Evolutionary conservation across 164 flowering plant genomes (phyloP).

Genomic region (Warburgia ugandensis): DNA sequence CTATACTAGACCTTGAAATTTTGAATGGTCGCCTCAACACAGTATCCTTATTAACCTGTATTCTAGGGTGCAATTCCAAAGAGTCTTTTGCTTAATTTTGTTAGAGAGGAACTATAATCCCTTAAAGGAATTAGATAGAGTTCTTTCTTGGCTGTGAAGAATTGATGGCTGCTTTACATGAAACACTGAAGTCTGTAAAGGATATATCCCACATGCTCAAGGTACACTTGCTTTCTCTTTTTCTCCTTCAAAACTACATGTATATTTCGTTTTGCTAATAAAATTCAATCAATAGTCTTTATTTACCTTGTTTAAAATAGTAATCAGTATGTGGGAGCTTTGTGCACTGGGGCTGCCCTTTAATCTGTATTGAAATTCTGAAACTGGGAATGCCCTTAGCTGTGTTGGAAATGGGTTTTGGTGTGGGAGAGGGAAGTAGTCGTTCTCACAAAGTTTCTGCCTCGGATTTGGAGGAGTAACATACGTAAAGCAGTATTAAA

Average conservation of each 20-base stretch:
- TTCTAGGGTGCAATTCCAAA: neutral
- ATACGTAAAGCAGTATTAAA: too few species aligned
- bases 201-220: constrained; percentile 79
- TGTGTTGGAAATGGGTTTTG: neutral
- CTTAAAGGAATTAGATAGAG: constrained; percentile 56
- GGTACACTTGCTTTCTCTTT: constrained; percentile 26
- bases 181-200: constrained; percentile 74
- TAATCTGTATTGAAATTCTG: neutral
- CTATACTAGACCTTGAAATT: constrained; percentile 71
- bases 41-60: constrained; percentile 55
- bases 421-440: neutral
- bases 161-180: constrained; percentile 60
- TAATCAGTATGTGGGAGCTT: too few species aligned
- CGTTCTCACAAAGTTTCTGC: neutral
- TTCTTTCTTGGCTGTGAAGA: constrained; percentile 83
- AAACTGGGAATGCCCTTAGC: neutral
- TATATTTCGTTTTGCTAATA: too few species aligned
- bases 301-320: too few species aligned
- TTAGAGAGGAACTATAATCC: constrained; percentile 8
- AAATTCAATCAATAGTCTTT: too few species aligned
- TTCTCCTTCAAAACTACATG: constrained; percentile 1
- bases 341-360: too few species aligned
- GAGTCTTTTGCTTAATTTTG: constrained; percentile 3
- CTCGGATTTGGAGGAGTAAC: too few species aligned
- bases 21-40: constrained; percentile 72